Evolutionary conservation across 2,329 filamentous ascomycete species (phyloP).

Genomic region (Ramichloridium luteum): DNA sequence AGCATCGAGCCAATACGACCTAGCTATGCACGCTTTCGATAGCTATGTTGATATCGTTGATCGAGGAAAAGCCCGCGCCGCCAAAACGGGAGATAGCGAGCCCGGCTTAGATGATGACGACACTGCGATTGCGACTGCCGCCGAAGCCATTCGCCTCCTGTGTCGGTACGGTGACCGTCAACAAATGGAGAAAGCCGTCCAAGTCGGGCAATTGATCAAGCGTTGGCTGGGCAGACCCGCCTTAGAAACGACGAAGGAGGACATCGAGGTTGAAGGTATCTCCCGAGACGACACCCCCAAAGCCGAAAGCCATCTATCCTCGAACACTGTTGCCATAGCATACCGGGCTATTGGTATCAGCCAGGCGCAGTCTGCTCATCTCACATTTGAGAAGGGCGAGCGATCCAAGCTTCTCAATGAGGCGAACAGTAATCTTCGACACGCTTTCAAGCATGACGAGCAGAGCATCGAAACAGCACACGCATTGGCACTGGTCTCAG

Average conservation of each 20-base stretch:
- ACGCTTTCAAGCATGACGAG: slow-evolving; percentile 39
- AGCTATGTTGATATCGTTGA: slow-evolving; percentile 83
- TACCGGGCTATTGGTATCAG: slow-evolving; percentile 80
- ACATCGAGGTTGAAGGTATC: slow-evolving; percentile 4
- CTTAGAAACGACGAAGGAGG: slow-evolving; percentile 25
- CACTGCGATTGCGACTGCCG: slow-evolving; percentile 62
- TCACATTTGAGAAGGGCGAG: slow-evolving; percentile 57
- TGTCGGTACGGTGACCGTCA: slow-evolving; percentile 67
- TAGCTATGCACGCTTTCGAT: slow-evolving; percentile 82
- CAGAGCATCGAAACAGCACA: slow-evolving; percentile 56
- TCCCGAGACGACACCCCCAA: slow-evolving; percentile 7
- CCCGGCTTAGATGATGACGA: slow-evolving; percentile 66
- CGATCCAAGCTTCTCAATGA: slow-evolving; percentile 64
- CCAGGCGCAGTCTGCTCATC: slow-evolving; percentile 74
- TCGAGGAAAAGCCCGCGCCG: slow-evolving; percentile 69
- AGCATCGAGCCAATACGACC: slow-evolving; percentile 77
- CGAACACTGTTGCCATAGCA: slow-evolving; percentile 52
- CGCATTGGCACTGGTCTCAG: slow-evolving; percentile 69
- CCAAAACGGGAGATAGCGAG: slow-evolving; percentile 59
- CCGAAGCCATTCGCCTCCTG: slow-evolving; percentile 66
- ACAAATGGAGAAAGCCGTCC: slow-evolving; percentile 66
- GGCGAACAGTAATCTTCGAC: slow-evolving; percentile 64
- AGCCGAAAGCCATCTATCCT: slow-evolving; percentile 35
- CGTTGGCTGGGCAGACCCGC: slow-evolving; percentile 48
- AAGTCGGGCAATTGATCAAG: slow-evolving; percentile 59